Evolutionary conservation across 129 eudicot species (phyloP).

Genomic region (Ambrosia artemisiifolia): DNA sequence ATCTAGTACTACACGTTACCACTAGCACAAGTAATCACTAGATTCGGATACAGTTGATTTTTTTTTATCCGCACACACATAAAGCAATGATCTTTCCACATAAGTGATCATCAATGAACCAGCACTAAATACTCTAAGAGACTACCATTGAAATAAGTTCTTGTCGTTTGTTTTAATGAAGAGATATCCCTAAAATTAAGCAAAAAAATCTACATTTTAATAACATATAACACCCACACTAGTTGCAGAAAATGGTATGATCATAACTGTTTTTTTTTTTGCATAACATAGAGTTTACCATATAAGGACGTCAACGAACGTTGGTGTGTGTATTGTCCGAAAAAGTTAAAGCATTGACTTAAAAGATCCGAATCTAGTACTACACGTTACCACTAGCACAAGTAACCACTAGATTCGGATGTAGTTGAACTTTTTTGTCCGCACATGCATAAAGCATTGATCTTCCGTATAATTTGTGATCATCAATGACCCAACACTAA

Average conservation of each 20-base stretch:
- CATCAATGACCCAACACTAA: constrained; percentile 8
- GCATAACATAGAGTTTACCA: background rate
- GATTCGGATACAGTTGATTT: background rate
- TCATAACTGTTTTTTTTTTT: no score
- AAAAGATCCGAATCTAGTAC: constrained; percentile 1
- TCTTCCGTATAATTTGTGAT: background rate
- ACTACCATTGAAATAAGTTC: background rate
- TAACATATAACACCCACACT: no score
- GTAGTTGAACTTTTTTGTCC: background rate
- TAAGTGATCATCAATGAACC: constrained; percentile 4
- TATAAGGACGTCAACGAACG: background rate
- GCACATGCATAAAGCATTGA: background rate
- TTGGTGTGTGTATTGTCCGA: background rate
- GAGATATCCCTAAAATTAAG: no score
- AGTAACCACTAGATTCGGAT: background rate
- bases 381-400: constrained; percentile 10
- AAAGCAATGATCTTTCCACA: background rate
- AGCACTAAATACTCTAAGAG: background rate
- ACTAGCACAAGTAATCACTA: constrained; percentile 7
- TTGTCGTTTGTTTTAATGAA: background rate
- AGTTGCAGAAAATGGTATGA: no score
- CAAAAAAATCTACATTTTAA: no score
- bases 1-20: constrained; percentile 4
- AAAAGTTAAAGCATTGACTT: background rate
- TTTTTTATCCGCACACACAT: background rate